These are phyloP conservation scores for Fusarium sp. DNA, from an alignment of 2,329 filamentous ascomycete genomes.

Conservation along the genomic window DNA sequence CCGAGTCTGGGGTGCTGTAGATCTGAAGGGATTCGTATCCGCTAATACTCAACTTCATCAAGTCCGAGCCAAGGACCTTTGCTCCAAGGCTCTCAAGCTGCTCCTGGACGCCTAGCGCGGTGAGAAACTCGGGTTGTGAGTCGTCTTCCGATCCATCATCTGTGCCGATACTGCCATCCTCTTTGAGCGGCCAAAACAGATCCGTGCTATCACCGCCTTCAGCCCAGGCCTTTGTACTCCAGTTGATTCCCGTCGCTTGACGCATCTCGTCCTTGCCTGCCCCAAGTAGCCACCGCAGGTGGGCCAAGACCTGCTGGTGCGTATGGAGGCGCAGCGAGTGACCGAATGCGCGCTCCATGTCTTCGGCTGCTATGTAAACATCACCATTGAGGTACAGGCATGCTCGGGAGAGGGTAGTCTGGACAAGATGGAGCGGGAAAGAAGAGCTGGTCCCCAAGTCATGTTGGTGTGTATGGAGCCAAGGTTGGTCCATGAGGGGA, in stretches of 20 bases:
- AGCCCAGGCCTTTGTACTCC: not conserved
- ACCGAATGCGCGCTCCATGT: slow-evolving; percentile 7
- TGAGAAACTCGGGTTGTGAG: not conserved
- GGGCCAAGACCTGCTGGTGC: not conserved
- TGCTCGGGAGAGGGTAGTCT: not conserved
- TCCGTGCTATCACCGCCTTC: not conserved
- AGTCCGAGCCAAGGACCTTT: not conserved
- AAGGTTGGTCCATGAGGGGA: not conserved
- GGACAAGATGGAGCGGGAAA: not conserved
- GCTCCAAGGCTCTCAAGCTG: slow-evolving; percentile 1
- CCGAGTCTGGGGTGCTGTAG: not conserved
- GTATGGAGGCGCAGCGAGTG: not conserved
- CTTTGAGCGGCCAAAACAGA: not conserved
- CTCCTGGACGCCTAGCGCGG: slow-evolving; percentile 1
- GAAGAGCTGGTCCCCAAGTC: not conserved
- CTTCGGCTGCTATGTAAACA: not conserved
- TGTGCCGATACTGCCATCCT: not conserved
- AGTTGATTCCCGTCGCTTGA: slow-evolving; percentile 7
- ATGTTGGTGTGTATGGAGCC: not conserved
- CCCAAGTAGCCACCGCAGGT: not conserved
- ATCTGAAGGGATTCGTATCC: not conserved
- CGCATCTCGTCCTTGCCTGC: not conserved
- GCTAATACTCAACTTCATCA: not conserved
- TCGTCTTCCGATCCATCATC: not conserved
- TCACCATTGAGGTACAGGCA: slow-evolving; percentile 1